phyloP scores from a whole-genome alignment of 768 basidiomycete genomes.

The Suillus cothurnatus region DNA sequence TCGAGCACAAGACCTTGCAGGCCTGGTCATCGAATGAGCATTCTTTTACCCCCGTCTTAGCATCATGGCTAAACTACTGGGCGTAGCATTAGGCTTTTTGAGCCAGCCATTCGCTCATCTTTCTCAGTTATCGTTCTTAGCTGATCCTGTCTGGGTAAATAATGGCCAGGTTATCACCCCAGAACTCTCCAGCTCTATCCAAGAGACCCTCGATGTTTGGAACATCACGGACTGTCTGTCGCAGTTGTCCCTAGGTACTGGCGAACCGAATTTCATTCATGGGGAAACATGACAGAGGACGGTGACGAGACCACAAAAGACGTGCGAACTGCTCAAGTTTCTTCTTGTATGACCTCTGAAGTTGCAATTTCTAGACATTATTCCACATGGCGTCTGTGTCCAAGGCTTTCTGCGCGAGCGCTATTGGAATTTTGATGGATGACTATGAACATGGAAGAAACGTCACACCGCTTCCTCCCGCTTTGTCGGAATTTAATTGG shows the following conservation, averaged over 20 bases:
- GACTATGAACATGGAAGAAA: too few species aligned
- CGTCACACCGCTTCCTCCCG: too few species aligned
- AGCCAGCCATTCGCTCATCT: neutral
- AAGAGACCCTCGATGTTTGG: conserved; percentile 19
- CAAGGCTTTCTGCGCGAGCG: too few species aligned
- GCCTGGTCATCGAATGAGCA: neutral
- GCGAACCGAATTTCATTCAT: conserved; percentile 31
- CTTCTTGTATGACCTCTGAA: too few species aligned
- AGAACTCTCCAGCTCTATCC: conserved; percentile 21
- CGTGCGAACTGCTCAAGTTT: conserved; percentile 23
- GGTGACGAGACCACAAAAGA: conserved; percentile 34
- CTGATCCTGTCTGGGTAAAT: neutral
- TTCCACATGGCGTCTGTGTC: too few species aligned
- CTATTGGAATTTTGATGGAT: too few species aligned
- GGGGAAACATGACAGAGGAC: conserved; percentile 39
- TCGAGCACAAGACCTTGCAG: neutral
- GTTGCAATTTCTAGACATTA: too few species aligned
- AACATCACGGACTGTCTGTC: conserved; percentile 36
- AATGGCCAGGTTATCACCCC: conserved; percentile 18
- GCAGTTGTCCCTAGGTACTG: conserved; percentile 28
- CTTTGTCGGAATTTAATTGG: too few species aligned
- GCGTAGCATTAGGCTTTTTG: conserved; percentile 1
- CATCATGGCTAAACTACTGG: conserved; percentile 1
- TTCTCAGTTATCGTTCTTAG: neutral
- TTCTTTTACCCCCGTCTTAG: too few species aligned